Percentiles rank a stretch among this genome's conserved stretches.
phyloP scores from a whole-genome alignment of 371 early-diverging fungal species.

The Mucor piriformis region DNA sequence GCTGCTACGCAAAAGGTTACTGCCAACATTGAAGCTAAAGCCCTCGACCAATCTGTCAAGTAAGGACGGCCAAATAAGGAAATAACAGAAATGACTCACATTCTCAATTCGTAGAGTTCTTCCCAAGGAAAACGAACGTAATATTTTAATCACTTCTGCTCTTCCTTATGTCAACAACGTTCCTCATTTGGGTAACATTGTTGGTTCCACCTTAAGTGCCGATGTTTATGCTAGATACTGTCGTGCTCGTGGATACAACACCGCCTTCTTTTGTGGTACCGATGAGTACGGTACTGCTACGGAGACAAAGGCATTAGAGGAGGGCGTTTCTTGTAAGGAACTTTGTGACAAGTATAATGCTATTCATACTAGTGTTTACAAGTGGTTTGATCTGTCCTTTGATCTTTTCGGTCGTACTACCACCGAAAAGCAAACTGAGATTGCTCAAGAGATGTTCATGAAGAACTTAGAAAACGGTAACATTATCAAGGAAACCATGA shows the following conservation, averaged over 20 bases:
- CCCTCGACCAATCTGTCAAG: conserved; percentile 24
- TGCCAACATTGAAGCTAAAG: conserved; percentile 10
- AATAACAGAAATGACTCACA: neutral
- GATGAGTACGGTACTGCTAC: conserved; percentile 99
- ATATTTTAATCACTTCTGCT: conserved; percentile 97
- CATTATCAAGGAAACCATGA: conserved; percentile 77
- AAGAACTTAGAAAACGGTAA: conserved; percentile 80
- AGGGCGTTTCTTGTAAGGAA: conserved; percentile 86
- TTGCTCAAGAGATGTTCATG: conserved; percentile 93
- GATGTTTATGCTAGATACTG: conserved; percentile 97
- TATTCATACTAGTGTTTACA: conserved; percentile 90
- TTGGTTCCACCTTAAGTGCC: conserved; percentile 98
- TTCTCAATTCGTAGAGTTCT: conserved; percentile 39
- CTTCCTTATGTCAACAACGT: conserved; percentile 99
- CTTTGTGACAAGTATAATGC: conserved; percentile 97
- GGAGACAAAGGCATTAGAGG: conserved; percentile 98
- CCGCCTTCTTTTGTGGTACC: conserved; percentile 97
- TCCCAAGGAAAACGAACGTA: conserved; percentile 73
- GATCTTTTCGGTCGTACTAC: conserved; percentile 98
- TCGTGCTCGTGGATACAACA: conserved; percentile 90
- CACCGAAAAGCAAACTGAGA: conserved; percentile 87
- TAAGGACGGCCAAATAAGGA: conserved; percentile 17
- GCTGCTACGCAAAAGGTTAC: conserved; percentile 45
- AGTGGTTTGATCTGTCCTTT: conserved; percentile 97
- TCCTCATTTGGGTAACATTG: conserved; percentile 99